Percentiles rank a stretch among this genome's conserved stretches.
phyloP scores from a whole-genome alignment of 805 yeast species.

The Schwanniomyces polymorphus region DNA sequence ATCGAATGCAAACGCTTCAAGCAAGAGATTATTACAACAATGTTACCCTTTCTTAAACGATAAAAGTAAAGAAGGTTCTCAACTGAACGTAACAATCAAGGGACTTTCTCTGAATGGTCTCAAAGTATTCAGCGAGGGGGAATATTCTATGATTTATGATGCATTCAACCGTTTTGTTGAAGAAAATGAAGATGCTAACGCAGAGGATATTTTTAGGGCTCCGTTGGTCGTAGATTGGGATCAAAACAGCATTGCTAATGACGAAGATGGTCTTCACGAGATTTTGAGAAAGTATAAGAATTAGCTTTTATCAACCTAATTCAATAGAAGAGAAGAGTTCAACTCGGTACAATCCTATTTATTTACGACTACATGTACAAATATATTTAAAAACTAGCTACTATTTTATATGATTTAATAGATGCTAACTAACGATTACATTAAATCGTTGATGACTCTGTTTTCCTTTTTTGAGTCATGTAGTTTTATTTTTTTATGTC shows the following conservation, averaged over 20 bases:
- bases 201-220: slow-evolving; percentile 35
- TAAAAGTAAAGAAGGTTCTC: slow-evolving; percentile 10
- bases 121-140: slow-evolving; percentile 35
- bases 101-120: slow-evolving; percentile 23
- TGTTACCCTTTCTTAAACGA: slow-evolving; percentile 41
- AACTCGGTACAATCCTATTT: too few relatives aligned
- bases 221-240: slow-evolving; percentile 50
- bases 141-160: slow-evolving; percentile 38
- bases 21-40: slow-evolving; percentile 24
- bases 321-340: too few relatives aligned
- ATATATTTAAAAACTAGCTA: too few relatives aligned
- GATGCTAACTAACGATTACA: too few relatives aligned
- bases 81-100: slow-evolving; percentile 12
- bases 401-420: too few relatives aligned
- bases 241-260: slow-evolving; percentile 40
- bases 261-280: slow-evolving; percentile 27
- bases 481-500: too few relatives aligned
- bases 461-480: too few relatives aligned
- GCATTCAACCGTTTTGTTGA: slow-evolving; percentile 28
- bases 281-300: slow-evolving; percentile 29
- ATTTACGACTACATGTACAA: too few relatives aligned
- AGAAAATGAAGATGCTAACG: slow-evolving; percentile 24
- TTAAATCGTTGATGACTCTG: too few relatives aligned
- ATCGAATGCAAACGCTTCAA: slow-evolving; percentile 19
- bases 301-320: neutral